phyloP scores from a whole-genome alignment of 2,329 filamentous ascomycete species.

The Drechslera avenae region DNA sequence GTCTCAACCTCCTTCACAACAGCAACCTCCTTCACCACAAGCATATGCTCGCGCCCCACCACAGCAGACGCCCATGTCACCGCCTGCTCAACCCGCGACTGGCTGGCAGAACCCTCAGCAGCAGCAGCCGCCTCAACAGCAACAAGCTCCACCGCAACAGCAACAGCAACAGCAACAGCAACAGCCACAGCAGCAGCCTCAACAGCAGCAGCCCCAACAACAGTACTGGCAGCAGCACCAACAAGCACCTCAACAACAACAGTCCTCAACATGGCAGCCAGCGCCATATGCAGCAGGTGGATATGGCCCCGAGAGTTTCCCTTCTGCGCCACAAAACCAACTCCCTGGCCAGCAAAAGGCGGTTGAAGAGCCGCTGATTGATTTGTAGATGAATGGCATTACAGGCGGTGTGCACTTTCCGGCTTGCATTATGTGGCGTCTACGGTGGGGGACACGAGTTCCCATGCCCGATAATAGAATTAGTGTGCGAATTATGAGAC shows the following conservation, averaged over 20 bases:
- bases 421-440: too few relatives aligned
- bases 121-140: too few relatives aligned
- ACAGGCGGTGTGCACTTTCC: too few relatives aligned
- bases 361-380: slow-evolving; percentile 80
- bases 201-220: slow-evolving; percentile 17
- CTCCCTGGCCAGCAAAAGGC: slow-evolving; percentile 52
- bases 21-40: slow-evolving; percentile 45
- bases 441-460: too few relatives aligned
- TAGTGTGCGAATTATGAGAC: too few relatives aligned
- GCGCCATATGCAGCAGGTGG: slow-evolving; percentile 48
- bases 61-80: slow-evolving; percentile 38
- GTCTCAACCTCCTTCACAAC: slow-evolving; percentile 39
- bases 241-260: slow-evolving; percentile 43
- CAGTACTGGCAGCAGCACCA: slow-evolving; percentile 30
- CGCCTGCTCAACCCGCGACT: slow-evolving; percentile 38
- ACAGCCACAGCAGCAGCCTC: slow-evolving; percentile 21
- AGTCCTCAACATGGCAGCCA: slow-evolving; percentile 39
- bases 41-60: slow-evolving; percentile 34
- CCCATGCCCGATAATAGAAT: too few relatives aligned
- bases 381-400: slow-evolving; percentile 59
- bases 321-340: slow-evolving; percentile 67
- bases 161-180: slow-evolving; percentile 27
- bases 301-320: slow-evolving; percentile 61
- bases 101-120: slow-evolving; percentile 36
- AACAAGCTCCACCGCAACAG: slow-evolving; percentile 30